Conservation (phyloP, 257 asterid species). For the Apocynum venetum region DNA sequence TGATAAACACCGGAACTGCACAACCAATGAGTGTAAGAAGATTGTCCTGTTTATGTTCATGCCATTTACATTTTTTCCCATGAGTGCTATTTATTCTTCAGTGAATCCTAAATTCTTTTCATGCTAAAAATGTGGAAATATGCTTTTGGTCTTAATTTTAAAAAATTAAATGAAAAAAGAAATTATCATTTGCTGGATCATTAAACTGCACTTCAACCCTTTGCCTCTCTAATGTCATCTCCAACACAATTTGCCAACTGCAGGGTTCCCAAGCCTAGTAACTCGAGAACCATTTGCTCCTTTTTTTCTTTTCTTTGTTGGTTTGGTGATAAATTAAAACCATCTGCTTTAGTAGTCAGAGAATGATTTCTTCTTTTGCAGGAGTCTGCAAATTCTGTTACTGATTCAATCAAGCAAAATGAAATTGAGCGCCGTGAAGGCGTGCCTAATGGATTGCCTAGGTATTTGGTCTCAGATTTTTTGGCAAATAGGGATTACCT, state of each 20-base stretch:
- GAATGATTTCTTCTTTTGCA: constrained; percentile 24
- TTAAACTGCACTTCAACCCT: neutral
- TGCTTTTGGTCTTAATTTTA: neutral
- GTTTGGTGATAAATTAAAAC: neutral
- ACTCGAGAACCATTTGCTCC: neutral
- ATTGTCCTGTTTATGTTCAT: neutral
- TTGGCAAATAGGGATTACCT: neutral
- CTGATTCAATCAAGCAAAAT: constrained; percentile 45
- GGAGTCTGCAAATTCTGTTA: constrained; percentile 48
- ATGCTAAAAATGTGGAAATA: neutral
- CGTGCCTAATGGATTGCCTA: constrained; percentile 49
- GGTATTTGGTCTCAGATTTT: constrained; percentile 37
- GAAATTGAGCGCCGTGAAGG: constrained; percentile 65
- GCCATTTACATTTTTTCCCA: neutral
- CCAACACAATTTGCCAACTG: neutral
- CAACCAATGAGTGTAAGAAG: constrained; percentile 27
- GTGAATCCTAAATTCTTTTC: neutral
- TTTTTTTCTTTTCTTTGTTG: neutral
- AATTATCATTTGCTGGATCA: no score
- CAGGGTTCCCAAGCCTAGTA: neutral
- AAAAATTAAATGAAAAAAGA: neutral
- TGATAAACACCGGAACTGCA: constrained; percentile 3
- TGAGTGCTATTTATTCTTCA: neutral
- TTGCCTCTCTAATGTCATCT: neutral
- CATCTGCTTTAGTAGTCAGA: neutral